These are phyloP conservation scores for Handroanthus guayacan DNA, from an alignment of 257 asterid genomes.

Conservation along the genomic window DNA sequence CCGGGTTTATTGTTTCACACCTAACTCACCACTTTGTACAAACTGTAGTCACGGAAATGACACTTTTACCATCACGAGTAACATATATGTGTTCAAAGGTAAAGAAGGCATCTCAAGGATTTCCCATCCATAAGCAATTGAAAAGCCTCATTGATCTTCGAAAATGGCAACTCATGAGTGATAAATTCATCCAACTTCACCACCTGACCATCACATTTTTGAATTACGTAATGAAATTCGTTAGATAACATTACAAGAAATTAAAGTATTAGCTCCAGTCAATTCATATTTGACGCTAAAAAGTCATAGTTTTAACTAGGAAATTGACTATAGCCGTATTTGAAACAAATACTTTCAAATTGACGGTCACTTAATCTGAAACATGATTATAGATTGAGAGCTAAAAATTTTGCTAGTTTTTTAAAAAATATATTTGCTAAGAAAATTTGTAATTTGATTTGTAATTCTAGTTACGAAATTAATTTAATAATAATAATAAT, in stretches of 20 bases:
- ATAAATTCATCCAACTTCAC: conserved; percentile 89
- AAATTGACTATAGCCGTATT: no score
- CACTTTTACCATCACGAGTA: neutral
- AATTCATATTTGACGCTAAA: no score
- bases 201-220: conserved; percentile 42
- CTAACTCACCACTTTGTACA: neutral
- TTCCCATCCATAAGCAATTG: conserved; percentile 75
- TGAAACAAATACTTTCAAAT: no score
- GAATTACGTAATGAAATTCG: neutral
- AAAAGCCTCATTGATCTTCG: conserved; percentile 73
- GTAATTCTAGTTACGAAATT: no score
- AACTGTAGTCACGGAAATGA: neutral
- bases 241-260: neutral
- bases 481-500: no score
- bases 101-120: conserved; percentile 83
- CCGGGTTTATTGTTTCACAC: neutral
- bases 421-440: no score
- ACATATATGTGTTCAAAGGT: conserved; percentile 42
- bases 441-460: no score
- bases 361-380: no score
- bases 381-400: no score
- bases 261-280: no score
- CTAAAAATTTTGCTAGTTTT: no score
- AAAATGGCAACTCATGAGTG: conserved; percentile 77
- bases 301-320: no score